Base-by-base conservation (phyloP, 2,329 filamentous ascomycete species). In the Hymenoscyphus repandus region DNA sequence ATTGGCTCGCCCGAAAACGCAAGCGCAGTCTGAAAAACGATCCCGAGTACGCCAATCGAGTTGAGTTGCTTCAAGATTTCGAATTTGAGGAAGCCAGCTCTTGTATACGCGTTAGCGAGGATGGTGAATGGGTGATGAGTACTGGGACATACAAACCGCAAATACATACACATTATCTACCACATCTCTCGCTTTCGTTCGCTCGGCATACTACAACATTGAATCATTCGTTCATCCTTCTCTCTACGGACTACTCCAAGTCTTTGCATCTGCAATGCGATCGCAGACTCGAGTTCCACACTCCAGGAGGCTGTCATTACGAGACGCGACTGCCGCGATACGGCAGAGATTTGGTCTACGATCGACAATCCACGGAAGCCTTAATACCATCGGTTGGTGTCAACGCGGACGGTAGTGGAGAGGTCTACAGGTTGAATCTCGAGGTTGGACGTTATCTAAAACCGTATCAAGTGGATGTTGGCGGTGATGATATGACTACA, bases 51-150 rank as follows among this genome's bases (percentile, higher is more conserved):
- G 86, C 91, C 57, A 96, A 90, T 68, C 86, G 93, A 58, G 85
- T 99, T 61, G 93, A 99, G 70, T 77, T 99, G 51, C 79, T 99
- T 34, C 93, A 99, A 65, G 93, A 99, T 66, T 99, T 99, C 69
- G 91, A 95, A 66, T 97, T 99, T 64, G 91, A 96, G 64, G 91
- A 96, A 71, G 92, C 95, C 37, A 96, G 90, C 66, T 82, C 85
- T 60, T 96, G 92, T 66, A 82, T 99, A 56, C 82, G 90, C 45
- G 82, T 93, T 56, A 96, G 89, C 62, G 91, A 96, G 52, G 93
- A 99, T 79, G 92, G 92, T 44, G 86, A 97, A 66, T 99, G 93
- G 91, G 83, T 93, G 37, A 93, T 96, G 88, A 95, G 88, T 64
- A 95, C 91, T 47, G 90, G 90, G 73, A 85, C 81, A 48, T 85